These are phyloP conservation scores for Leccinum broughii DNA, from an alignment of 768 basidiomycete species.

Conservation along the genomic window DNA sequence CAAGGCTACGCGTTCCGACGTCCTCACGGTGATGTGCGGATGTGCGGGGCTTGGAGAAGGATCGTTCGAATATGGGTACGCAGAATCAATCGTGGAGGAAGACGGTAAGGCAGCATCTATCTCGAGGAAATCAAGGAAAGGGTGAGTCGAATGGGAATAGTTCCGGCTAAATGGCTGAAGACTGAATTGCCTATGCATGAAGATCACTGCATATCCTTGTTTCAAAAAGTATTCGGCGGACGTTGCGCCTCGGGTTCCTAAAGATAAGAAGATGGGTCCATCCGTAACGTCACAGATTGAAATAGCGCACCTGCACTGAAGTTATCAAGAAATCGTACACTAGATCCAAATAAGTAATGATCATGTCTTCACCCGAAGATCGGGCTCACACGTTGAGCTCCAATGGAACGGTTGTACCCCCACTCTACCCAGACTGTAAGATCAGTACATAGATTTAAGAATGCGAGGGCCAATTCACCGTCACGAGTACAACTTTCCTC, in stretches of 20 bases:
- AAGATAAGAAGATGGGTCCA: slow-evolving; percentile 7
- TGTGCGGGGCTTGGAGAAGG: slow-evolving; percentile 23
- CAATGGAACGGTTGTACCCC: slow-evolving; percentile 95
- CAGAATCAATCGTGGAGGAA: slow-evolving; percentile 18
- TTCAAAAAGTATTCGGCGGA: slow-evolving; percentile 98
- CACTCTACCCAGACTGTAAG: slow-evolving; percentile 61
- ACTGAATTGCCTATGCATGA: slow-evolving; percentile 98
- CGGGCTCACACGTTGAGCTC: slow-evolving; percentile 96
- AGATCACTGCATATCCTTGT: slow-evolving; percentile 95
- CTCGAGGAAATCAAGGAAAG: slow-evolving; percentile 93
- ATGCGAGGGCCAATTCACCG: slow-evolving; percentile 53
- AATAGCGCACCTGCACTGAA: slow-evolving; percentile 84
- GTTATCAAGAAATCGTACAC: slow-evolving; percentile 97
- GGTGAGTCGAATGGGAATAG: slow-evolving; percentile 97
- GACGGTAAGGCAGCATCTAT: slow-evolving; percentile 41
- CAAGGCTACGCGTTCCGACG: slow-evolving; percentile 63
- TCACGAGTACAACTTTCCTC: slow-evolving; percentile 88
- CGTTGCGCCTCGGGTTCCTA: slow-evolving; percentile 94
- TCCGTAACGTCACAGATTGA: neutral
- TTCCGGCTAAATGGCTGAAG: slow-evolving; percentile 96
- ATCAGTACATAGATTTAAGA: slow-evolving; percentile 10
- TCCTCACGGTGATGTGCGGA: slow-evolving; percentile 64
- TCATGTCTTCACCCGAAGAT: slow-evolving; percentile 6
- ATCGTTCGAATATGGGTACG: slow-evolving; percentile 34
- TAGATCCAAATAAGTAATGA: slow-evolving; percentile 37